Conservation (phyloP, 305 asterid species). For the Fraxinus dipetala region DNA sequence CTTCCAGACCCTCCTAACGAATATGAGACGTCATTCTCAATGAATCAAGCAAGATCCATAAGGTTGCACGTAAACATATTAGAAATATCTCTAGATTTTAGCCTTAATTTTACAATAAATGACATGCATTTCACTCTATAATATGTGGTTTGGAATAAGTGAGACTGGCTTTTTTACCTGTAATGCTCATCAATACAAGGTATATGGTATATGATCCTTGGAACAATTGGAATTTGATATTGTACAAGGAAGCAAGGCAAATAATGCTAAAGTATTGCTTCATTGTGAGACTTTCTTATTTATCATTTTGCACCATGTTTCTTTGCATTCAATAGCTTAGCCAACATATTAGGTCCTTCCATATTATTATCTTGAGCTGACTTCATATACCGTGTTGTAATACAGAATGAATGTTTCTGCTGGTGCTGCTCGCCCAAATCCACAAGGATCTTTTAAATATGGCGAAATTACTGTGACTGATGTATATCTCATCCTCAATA, state of each 20-base stretch:
- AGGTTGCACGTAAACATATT: conserved; percentile 54
- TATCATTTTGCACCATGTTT: background rate
- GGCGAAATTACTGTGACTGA: conserved; percentile 89
- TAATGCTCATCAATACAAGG: background rate
- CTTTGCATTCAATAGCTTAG: background rate
- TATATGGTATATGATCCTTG: background rate
- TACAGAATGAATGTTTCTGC: conserved; percentile 78
- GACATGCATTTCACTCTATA: conserved; percentile 6
- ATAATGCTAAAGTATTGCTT: conserved; percentile 21
- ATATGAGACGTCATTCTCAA: conserved; percentile 75
- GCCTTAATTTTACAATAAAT: conserved; percentile 8
- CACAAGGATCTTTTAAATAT: conserved; percentile 89
- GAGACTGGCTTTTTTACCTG: background rate
- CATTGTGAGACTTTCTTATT: conserved; percentile 23
- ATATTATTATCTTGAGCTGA: conserved; percentile 22
- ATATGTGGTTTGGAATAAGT: conserved; percentile 8
- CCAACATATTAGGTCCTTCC: background rate
- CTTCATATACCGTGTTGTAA: conserved; percentile 22
- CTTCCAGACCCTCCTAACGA: conserved; percentile 94
- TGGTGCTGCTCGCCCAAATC: conserved; percentile 95
- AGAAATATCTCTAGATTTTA: conserved; percentile 27
- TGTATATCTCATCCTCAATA: conserved; percentile 64
- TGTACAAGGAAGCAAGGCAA: background rate
- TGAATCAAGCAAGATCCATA: conserved; percentile 92
- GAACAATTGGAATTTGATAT: background rate